phyloP scores from a whole-genome alignment of 306 rosid species.

The Inga laurina region DNA sequence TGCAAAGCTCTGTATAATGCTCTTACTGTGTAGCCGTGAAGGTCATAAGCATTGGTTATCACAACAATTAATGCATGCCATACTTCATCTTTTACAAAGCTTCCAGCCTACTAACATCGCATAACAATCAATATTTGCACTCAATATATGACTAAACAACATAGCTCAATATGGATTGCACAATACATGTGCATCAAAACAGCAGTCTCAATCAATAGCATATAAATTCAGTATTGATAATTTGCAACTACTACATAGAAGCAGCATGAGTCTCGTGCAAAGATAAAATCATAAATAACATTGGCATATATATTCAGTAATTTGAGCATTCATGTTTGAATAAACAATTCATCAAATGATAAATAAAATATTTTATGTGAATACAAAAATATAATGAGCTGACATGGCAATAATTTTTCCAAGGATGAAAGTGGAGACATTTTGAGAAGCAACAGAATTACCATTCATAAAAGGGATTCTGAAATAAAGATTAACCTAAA shows the following conservation, averaged over 20 bases:
- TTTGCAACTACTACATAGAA: constrained; percentile 21
- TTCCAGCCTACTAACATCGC: constrained; percentile 98
- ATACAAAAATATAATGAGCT: constrained; percentile 11
- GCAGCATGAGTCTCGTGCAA: constrained; percentile 15
- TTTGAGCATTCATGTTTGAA: constrained; percentile 15
- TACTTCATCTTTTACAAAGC: constrained; percentile 93
- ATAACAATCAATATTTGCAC: constrained; percentile 56
- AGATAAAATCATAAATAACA: constrained; percentile 17
- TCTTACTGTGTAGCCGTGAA: constrained; percentile 93
- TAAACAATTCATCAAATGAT: constrained; percentile 5
- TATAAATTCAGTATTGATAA: constrained; percentile 17
- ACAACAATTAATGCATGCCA: constrained; percentile 90
- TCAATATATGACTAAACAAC: constrained; percentile 23
- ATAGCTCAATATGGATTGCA: constrained; percentile 20
- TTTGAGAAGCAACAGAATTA: constrained; percentile 33
- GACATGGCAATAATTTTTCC: constrained; percentile 7
- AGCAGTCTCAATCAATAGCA: constrained; percentile 15
- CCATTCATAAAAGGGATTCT: constrained; percentile 1
- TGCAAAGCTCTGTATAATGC: constrained; percentile 87
- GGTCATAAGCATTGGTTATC: constrained; percentile 91
- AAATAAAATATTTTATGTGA: background rate
- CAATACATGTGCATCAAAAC: constrained; percentile 25
- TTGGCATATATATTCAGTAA: background rate
- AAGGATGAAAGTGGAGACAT: constrained; percentile 20
- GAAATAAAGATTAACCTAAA: constrained; percentile 3